These are phyloP conservation scores for Syzygium aqueum DNA, from an alignment of 345 rosid species.

Conservation along the genomic window DNA sequence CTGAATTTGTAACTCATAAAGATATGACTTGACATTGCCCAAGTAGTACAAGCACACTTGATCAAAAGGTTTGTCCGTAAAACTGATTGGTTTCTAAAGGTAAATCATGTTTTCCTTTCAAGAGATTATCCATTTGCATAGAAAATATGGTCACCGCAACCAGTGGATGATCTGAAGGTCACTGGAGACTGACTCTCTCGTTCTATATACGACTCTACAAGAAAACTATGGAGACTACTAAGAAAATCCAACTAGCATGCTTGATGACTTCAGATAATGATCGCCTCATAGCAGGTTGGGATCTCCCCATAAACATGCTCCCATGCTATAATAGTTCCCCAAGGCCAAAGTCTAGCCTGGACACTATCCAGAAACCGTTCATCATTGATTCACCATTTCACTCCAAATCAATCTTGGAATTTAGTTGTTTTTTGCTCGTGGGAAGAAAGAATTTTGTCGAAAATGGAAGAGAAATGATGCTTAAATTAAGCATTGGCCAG, in stretches of 20 bases:
- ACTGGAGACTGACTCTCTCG: background rate
- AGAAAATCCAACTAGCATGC: too few relatives aligned
- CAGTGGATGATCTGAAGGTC: background rate
- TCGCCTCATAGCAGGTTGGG: background rate
- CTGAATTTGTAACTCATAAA: background rate
- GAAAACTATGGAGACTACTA: too few relatives aligned
- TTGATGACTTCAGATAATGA: too few relatives aligned
- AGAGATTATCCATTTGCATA: background rate
- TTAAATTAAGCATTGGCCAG: background rate
- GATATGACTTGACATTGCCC: background rate
- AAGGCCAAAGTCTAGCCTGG: background rate
- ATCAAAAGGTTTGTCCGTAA: background rate
- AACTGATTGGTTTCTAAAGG: background rate
- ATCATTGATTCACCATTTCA: background rate
- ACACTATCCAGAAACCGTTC: background rate
- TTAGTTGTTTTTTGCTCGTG: background rate
- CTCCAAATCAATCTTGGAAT: background rate
- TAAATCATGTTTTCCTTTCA: background rate
- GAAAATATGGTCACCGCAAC: background rate
- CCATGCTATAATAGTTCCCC: background rate
- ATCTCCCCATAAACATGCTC: background rate
- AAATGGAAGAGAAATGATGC: background rate
- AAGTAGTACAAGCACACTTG: background rate
- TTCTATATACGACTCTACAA: background rate
- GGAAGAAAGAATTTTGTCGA: background rate